phyloP scores from a whole-genome alignment of 345 rosid species.

The Lepidium sativum region DNA sequence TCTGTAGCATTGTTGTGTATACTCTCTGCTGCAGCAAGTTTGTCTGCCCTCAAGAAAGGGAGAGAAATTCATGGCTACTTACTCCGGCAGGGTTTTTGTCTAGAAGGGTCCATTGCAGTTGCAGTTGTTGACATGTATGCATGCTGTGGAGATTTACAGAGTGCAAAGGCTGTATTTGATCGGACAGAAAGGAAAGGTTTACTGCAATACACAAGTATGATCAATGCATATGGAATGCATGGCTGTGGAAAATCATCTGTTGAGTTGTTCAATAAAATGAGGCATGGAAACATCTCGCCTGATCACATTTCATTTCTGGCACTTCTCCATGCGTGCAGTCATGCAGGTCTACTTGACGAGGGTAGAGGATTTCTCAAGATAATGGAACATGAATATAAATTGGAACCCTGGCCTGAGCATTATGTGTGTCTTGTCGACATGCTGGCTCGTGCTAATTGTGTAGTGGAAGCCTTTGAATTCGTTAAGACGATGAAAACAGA shows the following conservation, averaged over 20 bases:
- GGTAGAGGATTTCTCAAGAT: slow-evolving; percentile 47
- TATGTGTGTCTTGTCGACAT: slow-evolving; percentile 76
- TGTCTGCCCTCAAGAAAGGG: slow-evolving; percentile 64
- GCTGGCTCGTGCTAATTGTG: slow-evolving; percentile 66
- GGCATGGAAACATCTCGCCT: slow-evolving; percentile 34
- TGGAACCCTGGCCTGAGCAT: slow-evolving; percentile 89
- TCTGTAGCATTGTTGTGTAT: slow-evolving; percentile 45
- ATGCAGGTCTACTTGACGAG: slow-evolving; percentile 65
- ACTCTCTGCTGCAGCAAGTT: slow-evolving; percentile 57
- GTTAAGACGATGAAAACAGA: slow-evolving; percentile 53
- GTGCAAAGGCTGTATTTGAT: slow-evolving; percentile 44
- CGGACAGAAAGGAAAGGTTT: slow-evolving; percentile 34
- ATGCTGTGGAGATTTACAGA: slow-evolving; percentile 55
- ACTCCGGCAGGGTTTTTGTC: slow-evolving; percentile 42
- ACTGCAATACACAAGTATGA: slow-evolving; percentile 69
- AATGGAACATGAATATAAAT: slow-evolving; percentile 52
- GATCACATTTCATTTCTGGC: slow-evolving; percentile 76
- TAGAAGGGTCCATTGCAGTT: slow-evolving; percentile 50
- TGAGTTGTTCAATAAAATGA: slow-evolving; percentile 49
- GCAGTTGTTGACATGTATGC: slow-evolving; percentile 83
- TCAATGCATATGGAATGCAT: slow-evolving; percentile 78
- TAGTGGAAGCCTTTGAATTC: slow-evolving; percentile 64
- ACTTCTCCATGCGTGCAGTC: slow-evolving; percentile 78
- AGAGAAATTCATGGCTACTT: slow-evolving; percentile 67
- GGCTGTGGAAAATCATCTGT: slow-evolving; percentile 61